Evolutionary conservation across 164 flowering plant genomes (phyloP), one percentile per base, ranked within the genome.

Genomic region (Nymphaea thermarum): DNA sequence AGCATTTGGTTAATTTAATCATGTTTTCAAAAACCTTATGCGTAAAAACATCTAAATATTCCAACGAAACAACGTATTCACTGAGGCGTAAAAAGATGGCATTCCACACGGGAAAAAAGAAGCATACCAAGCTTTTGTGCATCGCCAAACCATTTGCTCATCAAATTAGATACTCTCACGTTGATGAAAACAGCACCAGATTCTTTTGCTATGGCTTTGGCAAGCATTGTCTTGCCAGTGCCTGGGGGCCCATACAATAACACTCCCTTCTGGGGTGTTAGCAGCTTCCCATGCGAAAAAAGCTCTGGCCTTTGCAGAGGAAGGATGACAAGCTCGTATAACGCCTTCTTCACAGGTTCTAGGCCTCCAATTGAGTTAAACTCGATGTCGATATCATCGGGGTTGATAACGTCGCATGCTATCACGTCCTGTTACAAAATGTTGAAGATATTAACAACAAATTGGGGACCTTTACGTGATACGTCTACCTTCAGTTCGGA

Each of bases 131-230:
- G 88, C 55, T 87, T 87, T 66, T 86, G 87, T 15, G 90, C 93
- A 79, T 87, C 93, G 55, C 93, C 93, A 71, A 86, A 84, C 93
- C 88, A 86, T 76, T 87, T 87, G 81, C 90, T 84, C 93, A 86
- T 86, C 70, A 87, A 76, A 75, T 82, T 87, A 17, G 93, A 82
- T 62, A 86, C 73, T 77, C 81, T 81, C 64, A 86, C 86, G 70
- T 87, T 87, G 45, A 87, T 87, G 64, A 87, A 87, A 43, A 86
- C 85, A 66, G 90, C 88, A 61, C 87, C 90, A 66, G 90, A 87
- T 68, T 87, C 93, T 62, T 80, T 87, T 43, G 93, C 90, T 69
- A 87, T 87, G 67, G 93, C 93, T 70, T 87, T 87, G 66, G 93
- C 93, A 69, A 87, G 85, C 90, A 87, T 84, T 42, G 93, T 87